A percentile compares a stretch with the other conserved stretches of the same genome.
Conservation (phyloP, 116 monocot genomes). For the Trichopus zeylanicus region DNA sequence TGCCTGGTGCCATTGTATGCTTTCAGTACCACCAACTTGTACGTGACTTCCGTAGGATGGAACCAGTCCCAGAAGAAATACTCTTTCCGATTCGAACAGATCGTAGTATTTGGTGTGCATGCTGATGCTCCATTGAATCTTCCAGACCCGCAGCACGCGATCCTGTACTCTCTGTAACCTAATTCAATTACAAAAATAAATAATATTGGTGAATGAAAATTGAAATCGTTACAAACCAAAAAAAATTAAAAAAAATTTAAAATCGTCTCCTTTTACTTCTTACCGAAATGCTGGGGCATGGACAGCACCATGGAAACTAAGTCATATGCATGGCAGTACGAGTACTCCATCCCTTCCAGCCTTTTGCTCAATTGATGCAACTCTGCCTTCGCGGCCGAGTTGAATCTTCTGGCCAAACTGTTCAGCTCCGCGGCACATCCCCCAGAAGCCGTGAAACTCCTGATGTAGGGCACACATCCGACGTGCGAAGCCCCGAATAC, state of each 20-base stretch:
- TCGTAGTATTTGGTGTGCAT: conserved; percentile 36
- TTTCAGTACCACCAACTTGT: not conserved
- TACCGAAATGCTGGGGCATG: conserved; percentile 7
- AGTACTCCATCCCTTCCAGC: conserved; percentile 15
- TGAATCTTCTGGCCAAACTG: conserved; percentile 4
- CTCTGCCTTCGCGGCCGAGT: not conserved
- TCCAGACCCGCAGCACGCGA: conserved; percentile 51
- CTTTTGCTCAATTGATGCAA: conserved; percentile 5
- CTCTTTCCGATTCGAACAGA: conserved; percentile 29
- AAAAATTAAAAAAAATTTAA: too few relatives aligned
- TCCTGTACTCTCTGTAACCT: conserved; percentile 49
- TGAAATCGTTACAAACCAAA: too few relatives aligned
- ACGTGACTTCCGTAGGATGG: conserved; percentile 46
- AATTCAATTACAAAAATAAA: not conserved
- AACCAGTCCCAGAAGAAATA: conserved; percentile 51
- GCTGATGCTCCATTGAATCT: conserved; percentile 29
- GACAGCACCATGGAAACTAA: not conserved
- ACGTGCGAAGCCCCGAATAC: not conserved
- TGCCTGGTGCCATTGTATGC: not conserved
- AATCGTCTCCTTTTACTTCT: too few relatives aligned
- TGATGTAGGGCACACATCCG: not conserved
- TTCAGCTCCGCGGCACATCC: conserved; percentile 10
- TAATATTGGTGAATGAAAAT: too few relatives aligned
- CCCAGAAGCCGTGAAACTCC: not conserved
- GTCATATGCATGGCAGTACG: conserved; percentile 8